A percentile compares a stretch with the other conserved stretches of the same genome.
Evolutionary conservation across 805 yeast species (phyloP).

Genomic region (Pichia thaimueangensis): DNA sequence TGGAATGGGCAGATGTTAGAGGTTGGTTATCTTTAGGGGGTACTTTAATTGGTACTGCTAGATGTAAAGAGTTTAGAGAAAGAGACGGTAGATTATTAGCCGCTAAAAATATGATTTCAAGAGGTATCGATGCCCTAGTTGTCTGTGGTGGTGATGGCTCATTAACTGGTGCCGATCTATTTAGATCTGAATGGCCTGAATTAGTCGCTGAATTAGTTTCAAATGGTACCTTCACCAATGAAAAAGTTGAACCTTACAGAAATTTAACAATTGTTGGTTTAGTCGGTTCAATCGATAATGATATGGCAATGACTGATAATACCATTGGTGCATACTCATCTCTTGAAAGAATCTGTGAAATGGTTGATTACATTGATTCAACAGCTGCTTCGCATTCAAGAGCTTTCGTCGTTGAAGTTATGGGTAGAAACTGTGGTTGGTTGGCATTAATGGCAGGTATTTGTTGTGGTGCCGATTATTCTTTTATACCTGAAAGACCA

Average conservation of each 20-base stretch:
- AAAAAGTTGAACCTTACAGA: slow-evolving; percentile 54
- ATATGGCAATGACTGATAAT: slow-evolving; percentile 94
- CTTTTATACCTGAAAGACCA: slow-evolving; percentile 92
- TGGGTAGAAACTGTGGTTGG: slow-evolving; percentile 99
- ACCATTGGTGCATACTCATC: slow-evolving; percentile 97
- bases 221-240: slow-evolving; percentile 49
- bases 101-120: slow-evolving; percentile 73
- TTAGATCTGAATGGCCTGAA: slow-evolving; percentile 92
- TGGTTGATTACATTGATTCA: slow-evolving; percentile 94
- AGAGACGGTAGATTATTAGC: slow-evolving; percentile 78
- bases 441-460: slow-evolving; percentile 95
- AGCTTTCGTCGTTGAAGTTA: slow-evolving; percentile 96
- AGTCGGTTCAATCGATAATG: slow-evolving; percentile 97
- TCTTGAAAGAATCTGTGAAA: slow-evolving; percentile 84
- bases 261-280: slow-evolving; percentile 84
- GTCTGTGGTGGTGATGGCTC: slow-evolving; percentile 99
- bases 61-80: slow-evolving; percentile 81
- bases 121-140: slow-evolving; percentile 90
- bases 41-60: slow-evolving; percentile 93
- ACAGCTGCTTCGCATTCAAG: slow-evolving; percentile 96
- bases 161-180: slow-evolving; percentile 92
- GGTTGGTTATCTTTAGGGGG: slow-evolving; percentile 94
- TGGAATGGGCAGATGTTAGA: slow-evolving; percentile 92
- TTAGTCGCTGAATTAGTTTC: slow-evolving; percentile 65
- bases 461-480: slow-evolving; percentile 92